phyloP scores from a whole-genome alignment of 2,329 filamentous ascomycete genomes.

The Colletotrichum gigasporum region DNA sequence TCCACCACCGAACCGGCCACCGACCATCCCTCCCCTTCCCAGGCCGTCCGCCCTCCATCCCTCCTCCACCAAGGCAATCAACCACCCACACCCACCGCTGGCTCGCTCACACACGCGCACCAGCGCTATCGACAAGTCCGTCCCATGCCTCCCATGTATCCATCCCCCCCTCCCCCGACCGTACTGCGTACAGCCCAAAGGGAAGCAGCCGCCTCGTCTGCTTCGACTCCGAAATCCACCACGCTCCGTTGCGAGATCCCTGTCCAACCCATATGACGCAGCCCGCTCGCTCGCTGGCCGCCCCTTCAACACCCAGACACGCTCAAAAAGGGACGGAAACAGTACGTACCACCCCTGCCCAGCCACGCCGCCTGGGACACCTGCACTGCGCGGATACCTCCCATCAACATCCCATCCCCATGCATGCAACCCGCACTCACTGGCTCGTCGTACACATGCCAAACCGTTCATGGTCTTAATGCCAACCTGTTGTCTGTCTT shows the following conservation, averaged over 20 bases:
- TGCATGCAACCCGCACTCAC: slow-evolving; percentile 45
- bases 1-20: not conserved
- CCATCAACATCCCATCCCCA: slow-evolving; percentile 34
- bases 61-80: slow-evolving; percentile 6
- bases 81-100: slow-evolving; percentile 5
- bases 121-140: slow-evolving; percentile 29
- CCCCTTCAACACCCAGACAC: slow-evolving; percentile 13
- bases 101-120: slow-evolving; percentile 6
- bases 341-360: slow-evolving; percentile 21
- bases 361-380: slow-evolving; percentile 27
- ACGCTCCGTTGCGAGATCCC: slow-evolving; percentile 45
- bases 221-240: slow-evolving; percentile 24
- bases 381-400: slow-evolving; percentile 27
- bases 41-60: not conserved
- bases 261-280: slow-evolving; percentile 41
- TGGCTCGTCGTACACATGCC: slow-evolving; percentile 36
- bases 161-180: not conserved
- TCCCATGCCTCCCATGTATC: slow-evolving; percentile 11
- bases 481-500: slow-evolving; percentile 37
- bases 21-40: not conserved
- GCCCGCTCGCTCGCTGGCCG: slow-evolving; percentile 29
- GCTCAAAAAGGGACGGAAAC: slow-evolving; percentile 26
- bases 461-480: slow-evolving; percentile 34
- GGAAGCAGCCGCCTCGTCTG: slow-evolving; percentile 26
- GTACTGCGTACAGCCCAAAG: slow-evolving; percentile 7